A percentile compares a stretch with the other conserved stretches of the same genome.
Conservation (phyloP, 148 eudicot species). For the Heliamphora exappendiculata region DNA sequence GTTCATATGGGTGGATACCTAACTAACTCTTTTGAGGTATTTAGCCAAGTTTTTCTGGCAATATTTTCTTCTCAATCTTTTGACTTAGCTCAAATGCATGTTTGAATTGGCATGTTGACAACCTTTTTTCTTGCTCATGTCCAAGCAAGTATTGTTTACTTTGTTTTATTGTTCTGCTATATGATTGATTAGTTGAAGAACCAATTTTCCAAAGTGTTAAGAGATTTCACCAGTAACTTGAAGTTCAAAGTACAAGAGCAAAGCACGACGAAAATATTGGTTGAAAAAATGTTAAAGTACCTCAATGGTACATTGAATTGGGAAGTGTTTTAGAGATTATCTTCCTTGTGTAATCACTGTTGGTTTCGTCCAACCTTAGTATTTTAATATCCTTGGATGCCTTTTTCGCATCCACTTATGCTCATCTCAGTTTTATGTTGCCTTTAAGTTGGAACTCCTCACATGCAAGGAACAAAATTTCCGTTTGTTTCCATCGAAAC, state of each 20-base stretch:
- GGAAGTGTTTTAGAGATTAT: not conserved
- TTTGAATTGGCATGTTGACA: not conserved
- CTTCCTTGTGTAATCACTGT: not conserved
- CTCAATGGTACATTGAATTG: not conserved
- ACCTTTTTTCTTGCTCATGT: not conserved
- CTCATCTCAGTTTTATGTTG: not conserved
- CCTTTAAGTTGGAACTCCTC: not conserved
- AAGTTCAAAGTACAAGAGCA: too few relatives aligned
- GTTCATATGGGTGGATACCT: constrained; percentile 28
- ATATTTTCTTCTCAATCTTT: not conserved
- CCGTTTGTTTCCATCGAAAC: too few relatives aligned
- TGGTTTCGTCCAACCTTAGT: not conserved
- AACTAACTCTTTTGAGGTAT: constrained; percentile 28
- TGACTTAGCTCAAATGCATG: not conserved
- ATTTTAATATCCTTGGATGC: not conserved
- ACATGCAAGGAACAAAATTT: too few relatives aligned
- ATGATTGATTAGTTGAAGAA: too few relatives aligned
- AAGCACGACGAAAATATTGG: too few relatives aligned
- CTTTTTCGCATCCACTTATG: not conserved
- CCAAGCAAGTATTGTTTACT: not conserved
- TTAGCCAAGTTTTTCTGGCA: not conserved
- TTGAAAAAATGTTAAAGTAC: too few relatives aligned
- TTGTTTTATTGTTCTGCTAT: not conserved
- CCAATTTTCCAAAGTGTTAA: too few relatives aligned
- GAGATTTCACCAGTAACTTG: too few relatives aligned